Evolutionary conservation across 2,329 filamentous ascomycete species (phyloP), one percentile per base, ranked within the genome.

Genomic region (Mycosphaerella sp.): DNA sequence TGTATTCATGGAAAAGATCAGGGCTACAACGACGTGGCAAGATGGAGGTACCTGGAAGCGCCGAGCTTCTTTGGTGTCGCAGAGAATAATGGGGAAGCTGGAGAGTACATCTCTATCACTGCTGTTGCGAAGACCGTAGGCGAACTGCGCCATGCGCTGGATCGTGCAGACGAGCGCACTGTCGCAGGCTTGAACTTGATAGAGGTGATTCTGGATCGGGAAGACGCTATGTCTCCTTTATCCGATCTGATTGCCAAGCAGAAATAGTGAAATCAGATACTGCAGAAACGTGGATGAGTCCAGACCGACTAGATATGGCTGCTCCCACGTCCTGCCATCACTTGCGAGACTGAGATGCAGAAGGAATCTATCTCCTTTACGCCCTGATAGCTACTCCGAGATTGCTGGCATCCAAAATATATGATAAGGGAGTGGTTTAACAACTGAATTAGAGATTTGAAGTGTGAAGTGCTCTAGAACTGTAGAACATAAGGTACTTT

Each of bases 1-100:
- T 59, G 73, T 30, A 74, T 76, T 39, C 73, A 74, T 64, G 74
- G 74, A 9, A 68, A 69, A 21, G 57, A 63, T 17, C 44, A 55
- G 16, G 48, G 30, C 0, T 58, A 58, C n/a, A 58, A 56, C 16
- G 56, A 58, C 37, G 49, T 58, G 1, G 47, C 54, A 21, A 41
- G 30, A 12, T 54, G 54, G 51, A 35, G 39, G 14, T 56, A 54
- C 42, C 37, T 53, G 4, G 46, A 47, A 4, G 54, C 50, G 8
- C 41, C 54, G 9, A 32, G 32, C 27, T 52, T 54, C 45, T 56
- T 56, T 16, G 54, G 54, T n/a, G 45, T 41, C 13, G 44, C 41
- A 10, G 14, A 40, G 30, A 39, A 39, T 18, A 28, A 47, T 13
- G 39, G 41, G 17, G 25, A 37, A 37, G 37, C 35, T 10, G 39